phyloP scores from a whole-genome alignment of 345 rosid species.

The Populus simonii region DNA sequence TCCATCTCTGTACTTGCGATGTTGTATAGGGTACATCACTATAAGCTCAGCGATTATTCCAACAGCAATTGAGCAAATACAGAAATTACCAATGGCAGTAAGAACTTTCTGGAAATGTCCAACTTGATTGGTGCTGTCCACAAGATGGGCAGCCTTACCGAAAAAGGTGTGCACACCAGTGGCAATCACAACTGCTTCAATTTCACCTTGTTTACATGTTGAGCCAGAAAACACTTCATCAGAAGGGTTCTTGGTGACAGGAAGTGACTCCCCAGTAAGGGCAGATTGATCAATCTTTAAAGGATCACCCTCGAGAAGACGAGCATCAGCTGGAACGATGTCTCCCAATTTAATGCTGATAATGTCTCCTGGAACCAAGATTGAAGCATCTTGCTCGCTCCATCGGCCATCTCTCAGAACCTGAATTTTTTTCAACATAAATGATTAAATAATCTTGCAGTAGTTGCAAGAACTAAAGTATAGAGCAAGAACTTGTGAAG shows the following conservation, averaged over 20 bases:
- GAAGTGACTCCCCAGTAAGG: slow-evolving; percentile 92
- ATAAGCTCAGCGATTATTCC: slow-evolving; percentile 62
- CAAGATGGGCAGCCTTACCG: slow-evolving; percentile 96
- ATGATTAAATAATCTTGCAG: not conserved
- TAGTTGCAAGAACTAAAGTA: slow-evolving; percentile 1
- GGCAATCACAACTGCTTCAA: slow-evolving; percentile 86
- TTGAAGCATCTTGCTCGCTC: slow-evolving; percentile 86
- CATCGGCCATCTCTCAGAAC: slow-evolving; percentile 81
- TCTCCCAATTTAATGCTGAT: slow-evolving; percentile 85
- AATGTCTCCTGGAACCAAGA: slow-evolving; percentile 89
- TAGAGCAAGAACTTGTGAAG: not conserved
- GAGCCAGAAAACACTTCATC: slow-evolving; percentile 93
- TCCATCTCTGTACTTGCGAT: slow-evolving; percentile 67
- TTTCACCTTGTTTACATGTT: slow-evolving; percentile 87
- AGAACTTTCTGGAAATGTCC: slow-evolving; percentile 89
- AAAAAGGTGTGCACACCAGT: slow-evolving; percentile 94
- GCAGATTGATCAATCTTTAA: slow-evolving; percentile 89
- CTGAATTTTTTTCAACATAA: slow-evolving; percentile 26
- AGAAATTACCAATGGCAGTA: slow-evolving; percentile 89
- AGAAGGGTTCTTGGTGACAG: slow-evolving; percentile 68
- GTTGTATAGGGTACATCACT: slow-evolving; percentile 83
- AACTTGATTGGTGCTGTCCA: slow-evolving; percentile 80
- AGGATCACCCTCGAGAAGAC: slow-evolving; percentile 93
- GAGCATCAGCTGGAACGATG: slow-evolving; percentile 91
- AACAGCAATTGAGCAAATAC: slow-evolving; percentile 79